Evolutionary conservation across 176 grass and related monocot species (phyloP), one percentile per base, ranked within the genome.

Genomic region (Guadua angustifolia): DNA sequence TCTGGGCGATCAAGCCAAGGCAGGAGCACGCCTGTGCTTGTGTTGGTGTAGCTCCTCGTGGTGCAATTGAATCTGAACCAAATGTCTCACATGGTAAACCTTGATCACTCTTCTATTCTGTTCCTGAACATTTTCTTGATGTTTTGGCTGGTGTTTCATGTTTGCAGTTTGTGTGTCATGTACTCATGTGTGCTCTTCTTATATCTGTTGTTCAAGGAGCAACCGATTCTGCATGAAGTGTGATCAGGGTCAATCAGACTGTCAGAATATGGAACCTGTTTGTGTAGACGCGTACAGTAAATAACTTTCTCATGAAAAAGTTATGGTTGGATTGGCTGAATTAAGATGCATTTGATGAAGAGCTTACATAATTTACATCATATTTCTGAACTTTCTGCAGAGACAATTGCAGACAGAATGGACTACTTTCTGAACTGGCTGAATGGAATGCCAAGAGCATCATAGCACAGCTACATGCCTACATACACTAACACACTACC

Each of bases 1-100:
- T 73, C 7, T 88, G 81, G 85, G 80, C 64, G 70, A 33, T 45
- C 52, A 53, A 76, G 69, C 89, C 75, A 5, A 67, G 55, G 63
- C 77, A 5, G 67, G 33, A 19, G 66, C 66, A 29, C 2, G 66
- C 57, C 11, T 78, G 79, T 70, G 49, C 58, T 7, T 86, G 83
- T 15, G 73, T 49, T 64, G 79, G 72, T 0, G 51, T 42, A 32
- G 39, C 67, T 47, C 46, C 43, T 11, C 29, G 15, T 42, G 51
- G 58, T 32, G 47, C 16, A 0, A 80, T 86, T 46, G 79, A 81
- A 17, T 68, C 47, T 36, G 78, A 82, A 39, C 69, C 61, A n/a
- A 26, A 9, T 68, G 69, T 53, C 13, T 52, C 43, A 18, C 53
- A 33, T 1, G 52, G 63, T 40, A 19, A 63, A 4, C 8, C 46